Conservation (phyloP, 768 basidiomycete genomes). For the Cubamyces lactineus region DNA sequence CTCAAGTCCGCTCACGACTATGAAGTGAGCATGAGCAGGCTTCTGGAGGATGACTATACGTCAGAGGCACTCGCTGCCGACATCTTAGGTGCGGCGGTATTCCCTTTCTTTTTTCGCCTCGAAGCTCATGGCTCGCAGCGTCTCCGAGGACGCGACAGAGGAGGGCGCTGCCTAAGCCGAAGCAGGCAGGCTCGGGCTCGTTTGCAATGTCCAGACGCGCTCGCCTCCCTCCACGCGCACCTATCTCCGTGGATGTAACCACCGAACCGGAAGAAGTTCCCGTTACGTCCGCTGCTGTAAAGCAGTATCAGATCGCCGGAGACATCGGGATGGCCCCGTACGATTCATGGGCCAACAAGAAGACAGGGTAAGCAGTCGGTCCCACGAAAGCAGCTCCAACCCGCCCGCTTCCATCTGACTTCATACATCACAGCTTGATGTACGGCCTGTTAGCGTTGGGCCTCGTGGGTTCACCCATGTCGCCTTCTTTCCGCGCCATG, state of each 20-base stretch:
- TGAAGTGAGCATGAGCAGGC: slow-evolving; percentile 33
- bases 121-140: not conserved
- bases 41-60: slow-evolving; percentile 38
- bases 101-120: not conserved
- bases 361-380: slow-evolving; percentile 16
- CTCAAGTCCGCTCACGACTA: slow-evolving; percentile 39
- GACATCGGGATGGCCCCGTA: slow-evolving; percentile 31
- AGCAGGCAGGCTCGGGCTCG: slow-evolving; percentile 19
- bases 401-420: not conserved
- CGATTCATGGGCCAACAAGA: slow-evolving; percentile 29
- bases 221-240: slow-evolving; percentile 17
- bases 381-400: not conserved
- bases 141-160: slow-evolving; percentile 19
- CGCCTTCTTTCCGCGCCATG: slow-evolving; percentile 18
- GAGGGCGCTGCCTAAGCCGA: slow-evolving; percentile 12
- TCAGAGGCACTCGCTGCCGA: slow-evolving; percentile 35
- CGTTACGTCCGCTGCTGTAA: slow-evolving; percentile 18
- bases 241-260: slow-evolving; percentile 20
- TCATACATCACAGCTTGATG: slow-evolving; percentile 16
- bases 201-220: slow-evolving; percentile 15
- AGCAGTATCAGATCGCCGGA: slow-evolving; percentile 16
- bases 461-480: slow-evolving; percentile 25
- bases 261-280: slow-evolving; percentile 21
- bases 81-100: slow-evolving; percentile 25
- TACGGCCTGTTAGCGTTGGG: slow-evolving; percentile 28